Conservation (phyloP, 768 basidiomycete species). For the Mycena rosella region DNA sequence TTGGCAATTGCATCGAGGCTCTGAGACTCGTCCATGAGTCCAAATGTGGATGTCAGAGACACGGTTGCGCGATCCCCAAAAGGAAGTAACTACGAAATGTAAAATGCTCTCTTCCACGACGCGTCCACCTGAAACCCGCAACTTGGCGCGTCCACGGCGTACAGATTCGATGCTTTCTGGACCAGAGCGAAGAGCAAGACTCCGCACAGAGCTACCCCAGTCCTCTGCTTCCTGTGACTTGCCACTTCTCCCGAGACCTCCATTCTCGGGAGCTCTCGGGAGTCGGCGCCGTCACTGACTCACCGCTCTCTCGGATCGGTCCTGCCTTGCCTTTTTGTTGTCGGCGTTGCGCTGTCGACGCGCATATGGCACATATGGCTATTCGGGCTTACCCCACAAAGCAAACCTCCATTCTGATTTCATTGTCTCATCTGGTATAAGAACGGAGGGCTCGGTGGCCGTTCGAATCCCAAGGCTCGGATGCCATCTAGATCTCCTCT, state of each 20-base stretch:
- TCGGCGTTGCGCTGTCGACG: slow-evolving; percentile 31
- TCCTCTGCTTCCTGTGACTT: not conserved
- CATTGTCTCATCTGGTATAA: slow-evolving; percentile 25
- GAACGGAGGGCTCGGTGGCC: slow-evolving; percentile 6
- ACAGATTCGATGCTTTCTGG: not conserved
- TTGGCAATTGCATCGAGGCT: slow-evolving; percentile 74
- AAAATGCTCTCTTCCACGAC: not conserved
- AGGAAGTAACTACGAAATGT: not conserved
- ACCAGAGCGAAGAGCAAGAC: not conserved
- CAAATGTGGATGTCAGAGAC: slow-evolving; percentile 2
- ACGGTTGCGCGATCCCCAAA: slow-evolving; percentile 2
- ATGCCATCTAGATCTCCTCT: slow-evolving; percentile 31
- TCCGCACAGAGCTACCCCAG: not conserved
- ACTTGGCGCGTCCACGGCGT: not conserved
- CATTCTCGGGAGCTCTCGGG: too few relatives aligned
- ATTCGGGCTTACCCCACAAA: slow-evolving; percentile 33
- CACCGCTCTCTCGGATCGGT: slow-evolving; percentile 33
- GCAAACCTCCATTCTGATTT: slow-evolving; percentile 30
- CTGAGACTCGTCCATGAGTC: slow-evolving; percentile 67
- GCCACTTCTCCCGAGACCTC: slow-evolving; percentile 24
- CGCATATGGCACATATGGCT: slow-evolving; percentile 26
- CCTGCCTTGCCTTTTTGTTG: slow-evolving; percentile 35
- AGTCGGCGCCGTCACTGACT: slow-evolving; percentile 12
- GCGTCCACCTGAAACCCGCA: slow-evolving; percentile 1
- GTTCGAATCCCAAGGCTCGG: slow-evolving; percentile 4